A percentile compares a stretch with the other conserved stretches of the same genome.
Conservation (phyloP, 331 rosid genomes). For the Acacia pycnantha region DNA sequence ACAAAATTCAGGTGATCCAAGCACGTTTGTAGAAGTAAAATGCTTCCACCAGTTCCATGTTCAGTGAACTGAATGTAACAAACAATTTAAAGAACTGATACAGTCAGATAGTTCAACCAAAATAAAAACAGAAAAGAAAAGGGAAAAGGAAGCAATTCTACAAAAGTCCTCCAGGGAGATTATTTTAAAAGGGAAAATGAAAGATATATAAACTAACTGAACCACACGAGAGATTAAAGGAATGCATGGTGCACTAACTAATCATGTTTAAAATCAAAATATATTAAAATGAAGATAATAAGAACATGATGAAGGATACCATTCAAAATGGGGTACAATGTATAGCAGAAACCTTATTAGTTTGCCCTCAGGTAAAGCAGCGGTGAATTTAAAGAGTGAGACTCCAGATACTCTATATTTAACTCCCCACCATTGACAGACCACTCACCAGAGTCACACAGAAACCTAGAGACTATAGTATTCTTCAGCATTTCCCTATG, state of each 20-base stretch:
- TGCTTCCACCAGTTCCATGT: conserved; percentile 78
- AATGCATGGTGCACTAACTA: conserved; percentile 5
- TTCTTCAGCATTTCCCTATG: neutral
- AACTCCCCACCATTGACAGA: neutral
- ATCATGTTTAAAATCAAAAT: neutral
- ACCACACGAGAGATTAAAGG: neutral
- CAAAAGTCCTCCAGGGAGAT: neutral
- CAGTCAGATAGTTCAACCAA: conserved; percentile 16
- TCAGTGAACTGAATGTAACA: conserved; percentile 62
- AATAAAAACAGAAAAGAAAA: neutral
- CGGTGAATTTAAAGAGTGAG: neutral
- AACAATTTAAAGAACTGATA: conserved; percentile 17
- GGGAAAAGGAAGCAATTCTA: neutral
- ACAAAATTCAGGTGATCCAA: conserved; percentile 59
- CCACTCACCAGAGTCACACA: neutral
- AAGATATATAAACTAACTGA: neutral
- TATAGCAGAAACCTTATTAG: neutral
- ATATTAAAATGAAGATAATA: neutral
- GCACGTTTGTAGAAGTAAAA: conserved; percentile 79
- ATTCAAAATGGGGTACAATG: neutral
- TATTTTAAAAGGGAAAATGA: neutral
- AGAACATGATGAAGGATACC: neutral
- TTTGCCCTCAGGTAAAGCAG: neutral
- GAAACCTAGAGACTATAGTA: neutral
- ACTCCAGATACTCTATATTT: neutral